Base-by-base conservation (phyloP, 169 alveolate species). In the Plasmodium gaboni region DNA sequence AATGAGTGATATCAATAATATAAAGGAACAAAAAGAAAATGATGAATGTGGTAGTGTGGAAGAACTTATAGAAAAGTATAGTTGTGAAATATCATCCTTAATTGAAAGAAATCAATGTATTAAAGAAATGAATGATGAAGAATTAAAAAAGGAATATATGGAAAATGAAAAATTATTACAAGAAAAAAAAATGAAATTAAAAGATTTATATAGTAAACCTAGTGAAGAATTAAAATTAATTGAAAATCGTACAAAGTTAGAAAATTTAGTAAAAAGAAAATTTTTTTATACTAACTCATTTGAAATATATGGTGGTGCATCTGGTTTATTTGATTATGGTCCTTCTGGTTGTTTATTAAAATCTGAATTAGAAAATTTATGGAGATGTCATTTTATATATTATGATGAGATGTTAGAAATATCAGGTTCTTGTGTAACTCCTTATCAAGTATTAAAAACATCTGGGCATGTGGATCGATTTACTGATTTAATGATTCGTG, bases 391-490 rank as follows among this genome's bases (percentile, higher is more conserved):
- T 89, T 98, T 98, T 92, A 96, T 98, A 50, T 91, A 98, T 51
- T 98, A 96, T 73, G 99, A 98, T 76, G 99, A 97, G 69, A 96
- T 98, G 99, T 93, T 98, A 68, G 99, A 98, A 85, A 96, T 98
- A 8, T 90, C 88, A 38, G 92, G 96, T 13, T 94, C 98, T 2
- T 95, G 97, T 71, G 92, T 97, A 24, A 97, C 99, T 1, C 99
- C 99, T 24, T 97, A 98, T 73, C 46, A 73, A 12, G 99, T 98
- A 19, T 93, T 98, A 57, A 97, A 97, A 89, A 97, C 99, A 15
- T 98, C 99, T 28, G 99, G 98, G 1, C 99, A 98, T 74, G 99
- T 98, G 22, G 99, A 97, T 93, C 93, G 97, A 74, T 98, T 98
- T 93, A 96, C 99, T n/a, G 99, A 98, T 80, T 94, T 97, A 67